phyloP scores from a whole-genome alignment of 2,329 filamentous ascomycete genomes.

The Nakataea oryzae region DNA sequence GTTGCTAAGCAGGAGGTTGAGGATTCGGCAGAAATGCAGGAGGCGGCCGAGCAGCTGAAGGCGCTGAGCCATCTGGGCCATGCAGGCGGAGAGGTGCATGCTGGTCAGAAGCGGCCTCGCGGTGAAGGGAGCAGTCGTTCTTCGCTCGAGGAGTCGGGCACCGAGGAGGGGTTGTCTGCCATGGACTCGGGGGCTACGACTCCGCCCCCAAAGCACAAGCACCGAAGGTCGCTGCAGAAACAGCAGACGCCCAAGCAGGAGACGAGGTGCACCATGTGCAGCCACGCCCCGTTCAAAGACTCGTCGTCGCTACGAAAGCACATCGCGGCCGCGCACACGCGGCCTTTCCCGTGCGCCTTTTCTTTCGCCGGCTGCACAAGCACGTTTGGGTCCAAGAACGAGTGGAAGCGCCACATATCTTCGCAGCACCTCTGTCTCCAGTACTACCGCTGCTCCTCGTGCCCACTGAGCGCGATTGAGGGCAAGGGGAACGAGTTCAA shows the following conservation, averaged over 20 bases:
- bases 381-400: conserved; percentile 86
- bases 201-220: conserved; percentile 28
- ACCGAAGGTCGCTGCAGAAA: conserved; percentile 35
- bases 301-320: conserved; percentile 56
- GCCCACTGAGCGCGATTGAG: conserved; percentile 40
- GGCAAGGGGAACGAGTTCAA: conserved; percentile 68
- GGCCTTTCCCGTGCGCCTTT: conserved; percentile 78
- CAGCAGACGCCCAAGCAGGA: conserved; percentile 41
- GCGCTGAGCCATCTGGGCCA: conserved; percentile 54
- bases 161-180: conserved; percentile 24
- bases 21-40: conserved; percentile 59
- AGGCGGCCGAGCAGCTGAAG: conserved; percentile 57
- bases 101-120: background rate
- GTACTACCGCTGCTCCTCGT: conserved; percentile 54
- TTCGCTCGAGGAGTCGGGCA: conserved; percentile 28
- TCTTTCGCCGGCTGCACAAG: conserved; percentile 73
- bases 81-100: conserved; percentile 31
- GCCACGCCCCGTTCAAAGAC: conserved; percentile 56
- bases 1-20: conserved; percentile 39
- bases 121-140: conserved; percentile 24
- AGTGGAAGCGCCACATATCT: conserved; percentile 92
- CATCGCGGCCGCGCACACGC: conserved; percentile 56
- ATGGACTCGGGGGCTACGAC: conserved; percentile 18
- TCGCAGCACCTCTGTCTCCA: conserved; percentile 75
- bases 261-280: conserved; percentile 50